Evolutionary conservation across 1,284 basidiomycete genomes (phyloP).

Genomic region (Pyrrhoderma noxium): DNA sequence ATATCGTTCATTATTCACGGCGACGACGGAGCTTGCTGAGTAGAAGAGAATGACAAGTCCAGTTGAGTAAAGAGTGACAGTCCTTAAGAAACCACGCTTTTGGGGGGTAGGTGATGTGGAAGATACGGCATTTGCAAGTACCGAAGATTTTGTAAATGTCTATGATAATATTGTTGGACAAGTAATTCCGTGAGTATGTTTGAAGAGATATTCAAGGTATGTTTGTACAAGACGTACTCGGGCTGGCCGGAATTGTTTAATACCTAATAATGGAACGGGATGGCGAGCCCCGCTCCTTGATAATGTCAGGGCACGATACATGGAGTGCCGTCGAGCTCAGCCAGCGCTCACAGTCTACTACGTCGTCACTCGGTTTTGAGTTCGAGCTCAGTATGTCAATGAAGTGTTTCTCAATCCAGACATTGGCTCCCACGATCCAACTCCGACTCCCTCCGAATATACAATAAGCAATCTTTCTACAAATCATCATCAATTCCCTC

Average conservation of each 20-base stretch:
- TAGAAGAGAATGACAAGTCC: slow-evolving; percentile 71
- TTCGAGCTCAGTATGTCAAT: too few species aligned
- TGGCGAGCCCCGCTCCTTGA: slow-evolving; percentile 40
- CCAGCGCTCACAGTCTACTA: slow-evolving; percentile 1
- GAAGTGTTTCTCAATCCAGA: too few species aligned
- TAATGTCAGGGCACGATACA: slow-evolving; percentile 55
- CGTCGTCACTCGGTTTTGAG: too few species aligned
- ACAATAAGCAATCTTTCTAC: background rate
- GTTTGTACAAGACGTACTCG: slow-evolving; percentile 8
- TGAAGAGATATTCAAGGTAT: background rate
- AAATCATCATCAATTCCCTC: background rate
- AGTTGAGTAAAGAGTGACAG: slow-evolving; percentile 53
- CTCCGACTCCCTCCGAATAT: background rate
- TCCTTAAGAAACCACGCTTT: slow-evolving; percentile 45
- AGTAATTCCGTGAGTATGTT: background rate
- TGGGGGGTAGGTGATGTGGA: slow-evolving; percentile 38
- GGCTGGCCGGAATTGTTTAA: slow-evolving; percentile 36
- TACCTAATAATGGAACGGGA: slow-evolving; percentile 37
- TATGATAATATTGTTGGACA: background rate
- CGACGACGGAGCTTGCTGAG: slow-evolving; percentile 65
- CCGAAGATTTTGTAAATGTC: slow-evolving; percentile 31
- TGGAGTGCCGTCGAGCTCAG: slow-evolving; percentile 22
- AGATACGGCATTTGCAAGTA: slow-evolving; percentile 41
- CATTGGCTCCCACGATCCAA: too few species aligned
- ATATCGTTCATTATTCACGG: slow-evolving; percentile 67